phyloP scores from a whole-genome alignment of 495 filamentous ascomycete species.

The Thozetella sp. region DNA sequence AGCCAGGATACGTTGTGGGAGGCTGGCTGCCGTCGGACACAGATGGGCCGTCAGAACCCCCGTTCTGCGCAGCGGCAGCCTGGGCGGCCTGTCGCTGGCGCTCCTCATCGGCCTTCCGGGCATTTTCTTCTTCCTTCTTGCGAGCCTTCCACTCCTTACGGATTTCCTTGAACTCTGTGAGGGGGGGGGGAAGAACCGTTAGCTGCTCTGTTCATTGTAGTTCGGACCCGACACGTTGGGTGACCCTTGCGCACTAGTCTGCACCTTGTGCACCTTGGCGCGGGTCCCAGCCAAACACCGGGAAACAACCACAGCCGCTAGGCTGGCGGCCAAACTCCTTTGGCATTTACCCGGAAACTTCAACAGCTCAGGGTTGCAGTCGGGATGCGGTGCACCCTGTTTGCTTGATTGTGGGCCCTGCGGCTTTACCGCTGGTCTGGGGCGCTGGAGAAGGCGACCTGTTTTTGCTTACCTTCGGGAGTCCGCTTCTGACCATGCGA shows the following conservation, averaged over 20 bases:
- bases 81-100: conserved; percentile 70
- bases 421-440: neutral
- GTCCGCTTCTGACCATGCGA: conserved; percentile 90
- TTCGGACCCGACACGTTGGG: conserved; percentile 10
- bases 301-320: conserved; percentile 8
- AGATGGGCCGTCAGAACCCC: conserved; percentile 46
- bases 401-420: neutral
- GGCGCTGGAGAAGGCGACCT: conserved; percentile 6
- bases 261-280: conserved; percentile 1
- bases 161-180: conserved; percentile 96
- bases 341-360: conserved; percentile 1
- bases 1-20: conserved; percentile 61
- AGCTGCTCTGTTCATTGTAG: conserved; percentile 13
- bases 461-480: conserved; percentile 80
- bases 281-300: neutral
- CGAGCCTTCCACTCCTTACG: conserved; percentile 98
- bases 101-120: conserved; percentile 90
- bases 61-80: conserved; percentile 50
- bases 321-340: neutral
- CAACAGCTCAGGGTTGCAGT: neutral
- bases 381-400: neutral
- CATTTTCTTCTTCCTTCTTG: conserved; percentile 96
- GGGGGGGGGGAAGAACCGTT: conserved; percentile 30
- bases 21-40: conserved; percentile 59
- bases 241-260: conserved; percentile 14